Conservation (phyloP, 768 basidiomycete genomes). For the Serendipita sp. region DNA sequence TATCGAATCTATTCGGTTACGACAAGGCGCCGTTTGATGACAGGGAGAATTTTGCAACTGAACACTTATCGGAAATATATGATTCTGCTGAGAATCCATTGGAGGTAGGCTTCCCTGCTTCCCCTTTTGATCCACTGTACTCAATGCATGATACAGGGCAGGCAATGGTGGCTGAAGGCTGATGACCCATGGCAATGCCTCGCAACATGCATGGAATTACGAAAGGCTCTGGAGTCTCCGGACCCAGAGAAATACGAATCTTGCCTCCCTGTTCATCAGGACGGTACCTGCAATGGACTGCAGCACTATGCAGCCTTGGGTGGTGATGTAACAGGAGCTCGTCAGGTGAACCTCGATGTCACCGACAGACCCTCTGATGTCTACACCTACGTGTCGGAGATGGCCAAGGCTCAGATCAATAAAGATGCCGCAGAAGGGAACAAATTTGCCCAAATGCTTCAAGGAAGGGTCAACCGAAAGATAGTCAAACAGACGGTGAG, state of each 20-base stretch:
- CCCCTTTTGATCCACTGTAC: not conserved
- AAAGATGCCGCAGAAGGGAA: conserved; percentile 36
- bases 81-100: conserved; percentile 74
- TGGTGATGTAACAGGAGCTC: conserved; percentile 74
- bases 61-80: conserved; percentile 57
- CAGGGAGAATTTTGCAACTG: conserved; percentile 61
- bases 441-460: conserved; percentile 40
- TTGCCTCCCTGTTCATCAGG: conserved; percentile 84
- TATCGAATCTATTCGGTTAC: conserved; percentile 82
- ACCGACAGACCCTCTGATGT: conserved; percentile 85
- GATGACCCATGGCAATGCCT: conserved; percentile 98
- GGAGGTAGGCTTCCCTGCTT: conserved; percentile 31
- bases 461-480: conserved; percentile 74
- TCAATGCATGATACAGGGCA: conserved; percentile 31
- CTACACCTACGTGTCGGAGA: conserved; percentile 77
- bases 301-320: conserved; percentile 98
- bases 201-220: conserved; percentile 81
- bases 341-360: conserved; percentile 78
- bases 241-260: conserved; percentile 43
- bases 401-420: conserved; percentile 56
- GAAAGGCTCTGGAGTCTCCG: conserved; percentile 55
- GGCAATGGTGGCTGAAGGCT: conserved; percentile 75
- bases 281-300: conserved; percentile 95
- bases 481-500: conserved; percentile 92
- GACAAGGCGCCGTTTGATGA: conserved; percentile 94